Percentiles rank a stretch among this genome's conserved stretches.
Evolutionary conservation across 441 rosid genomes (phyloP).

Genomic region (Pelargonium australe): DNA sequence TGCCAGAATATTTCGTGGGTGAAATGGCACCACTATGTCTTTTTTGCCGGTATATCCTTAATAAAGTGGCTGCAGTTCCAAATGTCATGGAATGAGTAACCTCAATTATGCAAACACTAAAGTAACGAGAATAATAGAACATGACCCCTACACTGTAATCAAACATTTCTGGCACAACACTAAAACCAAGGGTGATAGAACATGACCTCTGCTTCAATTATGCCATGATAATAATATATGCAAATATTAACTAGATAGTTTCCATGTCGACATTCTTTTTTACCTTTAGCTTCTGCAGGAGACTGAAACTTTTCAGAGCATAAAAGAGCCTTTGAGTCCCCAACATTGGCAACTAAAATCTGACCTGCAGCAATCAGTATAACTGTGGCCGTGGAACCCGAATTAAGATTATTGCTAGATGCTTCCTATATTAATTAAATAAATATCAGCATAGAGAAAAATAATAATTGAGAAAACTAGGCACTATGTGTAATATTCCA

Average conservation of each 20-base stretch:
- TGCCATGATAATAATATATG: neutral
- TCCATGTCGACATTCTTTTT: constrained; percentile 20
- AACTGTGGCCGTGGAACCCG: constrained; percentile 88
- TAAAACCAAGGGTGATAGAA: neutral
- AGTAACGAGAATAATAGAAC: neutral
- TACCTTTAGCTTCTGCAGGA: constrained; percentile 82
- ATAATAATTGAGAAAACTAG: neutral
- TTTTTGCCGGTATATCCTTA: constrained; percentile 63
- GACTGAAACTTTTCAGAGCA: constrained; percentile 79
- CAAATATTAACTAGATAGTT: constrained; percentile 13
- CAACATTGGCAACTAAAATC: constrained; percentile 77
- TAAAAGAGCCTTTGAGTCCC: constrained; percentile 89
- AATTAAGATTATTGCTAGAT: constrained; percentile 42
- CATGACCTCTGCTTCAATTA: constrained; percentile 10
- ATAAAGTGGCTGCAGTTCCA: constrained; percentile 58
- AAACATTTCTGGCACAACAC: constrained; percentile 9
- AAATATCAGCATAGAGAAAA: constrained; percentile 17
- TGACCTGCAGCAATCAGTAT: constrained; percentile 72
- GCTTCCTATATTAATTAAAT: constrained; percentile 58
- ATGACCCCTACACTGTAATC: neutral
- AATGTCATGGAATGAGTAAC: constrained; percentile 17
- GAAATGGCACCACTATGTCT: constrained; percentile 48
- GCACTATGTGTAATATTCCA: constrained; percentile 3
- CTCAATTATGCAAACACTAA: constrained; percentile 9
- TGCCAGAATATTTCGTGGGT: constrained; percentile 34